Percentiles rank a stretch among this genome's conserved stretches.
These are phyloP conservation scores for Gliomastix tumulicola DNA, from an alignment of 2,329 filamentous ascomycete species.

Conservation along the genomic window DNA sequence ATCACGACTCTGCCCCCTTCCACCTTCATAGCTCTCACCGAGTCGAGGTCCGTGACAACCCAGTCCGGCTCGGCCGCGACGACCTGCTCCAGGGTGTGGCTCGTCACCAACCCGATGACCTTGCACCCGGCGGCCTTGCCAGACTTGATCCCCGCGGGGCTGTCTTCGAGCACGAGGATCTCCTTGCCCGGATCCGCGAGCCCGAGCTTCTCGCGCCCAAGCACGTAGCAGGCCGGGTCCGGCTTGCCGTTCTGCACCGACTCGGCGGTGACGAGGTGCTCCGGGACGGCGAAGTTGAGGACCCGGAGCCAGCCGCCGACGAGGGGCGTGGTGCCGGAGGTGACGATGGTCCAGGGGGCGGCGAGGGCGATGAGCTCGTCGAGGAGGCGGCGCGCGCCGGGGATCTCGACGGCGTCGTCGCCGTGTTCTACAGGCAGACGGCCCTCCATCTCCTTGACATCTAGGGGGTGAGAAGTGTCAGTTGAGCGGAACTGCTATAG, in stretches of 20 bases:
- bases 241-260: slow-evolving; percentile 71
- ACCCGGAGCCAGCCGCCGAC: slow-evolving; percentile 67
- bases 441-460: slow-evolving; percentile 73
- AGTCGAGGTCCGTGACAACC: slow-evolving; percentile 74
- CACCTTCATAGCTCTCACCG: slow-evolving; percentile 56
- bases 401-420: slow-evolving; percentile 74
- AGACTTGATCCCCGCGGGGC: slow-evolving; percentile 74
- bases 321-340: slow-evolving; percentile 62
- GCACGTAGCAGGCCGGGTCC: slow-evolving; percentile 65
- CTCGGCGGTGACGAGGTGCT: slow-evolving; percentile 66
- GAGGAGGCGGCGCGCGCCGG: slow-evolving; percentile 69
- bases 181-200: slow-evolving; percentile 37
- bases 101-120: slow-evolving; percentile 79
- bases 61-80: slow-evolving; percentile 75
- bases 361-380: slow-evolving; percentile 52
- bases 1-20: slow-evolving; percentile 55
- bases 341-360: slow-evolving; percentile 82
- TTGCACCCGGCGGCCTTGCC: slow-evolving; percentile 82
- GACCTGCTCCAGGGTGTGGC: slow-evolving; percentile 68
- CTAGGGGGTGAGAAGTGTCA: slow-evolving; percentile 33
- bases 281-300: slow-evolving; percentile 57
- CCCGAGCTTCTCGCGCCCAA: slow-evolving; percentile 58
- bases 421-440: slow-evolving; percentile 72
- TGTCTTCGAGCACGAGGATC: slow-evolving; percentile 80
- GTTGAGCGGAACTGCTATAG: no score